Evolutionary conservation across 1,139 yeast genomes (phyloP), one percentile per base, ranked within the genome.

Genomic region (Yarrowia galli): DNA sequence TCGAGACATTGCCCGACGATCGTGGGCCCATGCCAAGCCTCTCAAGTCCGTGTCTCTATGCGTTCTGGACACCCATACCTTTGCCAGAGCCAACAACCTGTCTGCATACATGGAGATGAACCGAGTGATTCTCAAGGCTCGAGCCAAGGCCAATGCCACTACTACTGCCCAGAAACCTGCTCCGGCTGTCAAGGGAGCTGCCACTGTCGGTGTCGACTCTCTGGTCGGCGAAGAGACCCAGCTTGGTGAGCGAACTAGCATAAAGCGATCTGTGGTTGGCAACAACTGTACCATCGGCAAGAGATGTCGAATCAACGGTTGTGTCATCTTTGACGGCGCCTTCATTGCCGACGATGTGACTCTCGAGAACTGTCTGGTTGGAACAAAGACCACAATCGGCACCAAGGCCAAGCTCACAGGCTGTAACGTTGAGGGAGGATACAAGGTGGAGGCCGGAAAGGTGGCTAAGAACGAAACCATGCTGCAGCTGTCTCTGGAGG

Each of bases 21-120:
- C 97, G 3, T 95, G 99, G 99, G 85, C 84, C 73, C 97, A 92
- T 76, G 82, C 89, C 0, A 74, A 75, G 10, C 75, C 77, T n/a
- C 82, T 83, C 71, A 91, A 87, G 69, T 84, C 88, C 0, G 84
- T 91, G 43, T 88, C 89, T 4, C 81, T 91, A 72, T 82, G 88
- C 56, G 48, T 70, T 12, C 53, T 75, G 18, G 70, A 68, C 68
- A 65, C 70, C 9, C 80, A 83, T 48, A 82, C 85, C 1, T 92
- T 93, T 74, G 84, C 91, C 72, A 84, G 98, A 73, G 83, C 89
- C 67, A 92, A 92, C 76, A 91, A 88, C 74, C 81, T 91, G 65
- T 85, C 92, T 1, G 92, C 93, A 6, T 91, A 88, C 77, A 85
- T 92, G 86, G 99, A 95, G 79, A 93, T 96, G n/a, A 95, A 92